phyloP scores from a whole-genome alignment of 805 yeast genomes.

The Blastobotrys parvus region DNA sequence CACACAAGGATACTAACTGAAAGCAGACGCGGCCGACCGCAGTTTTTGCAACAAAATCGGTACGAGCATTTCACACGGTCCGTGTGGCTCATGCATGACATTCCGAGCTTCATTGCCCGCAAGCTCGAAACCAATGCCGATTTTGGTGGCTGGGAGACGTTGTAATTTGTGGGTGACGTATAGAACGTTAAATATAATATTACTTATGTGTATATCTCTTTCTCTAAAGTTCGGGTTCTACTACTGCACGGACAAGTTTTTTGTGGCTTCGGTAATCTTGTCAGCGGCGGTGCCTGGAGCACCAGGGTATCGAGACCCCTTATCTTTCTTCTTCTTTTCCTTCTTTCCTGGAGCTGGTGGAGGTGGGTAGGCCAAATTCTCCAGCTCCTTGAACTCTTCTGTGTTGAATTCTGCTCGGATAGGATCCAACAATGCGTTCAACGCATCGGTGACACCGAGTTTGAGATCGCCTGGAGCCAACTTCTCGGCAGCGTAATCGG shows the following conservation, averaged over 20 bases:
- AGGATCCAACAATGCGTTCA: conserved; percentile 75
- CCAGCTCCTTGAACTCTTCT: conserved; percentile 65
- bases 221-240: not conserved
- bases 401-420: conserved; percentile 59
- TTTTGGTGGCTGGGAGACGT: conserved; percentile 93
- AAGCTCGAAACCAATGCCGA: conserved; percentile 72
- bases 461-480: conserved; percentile 92
- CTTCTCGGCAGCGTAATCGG: conserved; percentile 62
- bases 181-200: too few species aligned
- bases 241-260: not conserved
- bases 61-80: conserved; percentile 59
- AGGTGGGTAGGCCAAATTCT: conserved; percentile 76
- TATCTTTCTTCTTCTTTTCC: conserved; percentile 59
- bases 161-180: too few species aligned
- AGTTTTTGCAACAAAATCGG: conserved; percentile 50
- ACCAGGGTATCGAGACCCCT: conserved; percentile 78
- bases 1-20: conserved; percentile 3
- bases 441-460: conserved; percentile 80
- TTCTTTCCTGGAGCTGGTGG: conserved; percentile 56
- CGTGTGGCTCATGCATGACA: conserved; percentile 72
- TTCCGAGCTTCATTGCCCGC: conserved; percentile 70
- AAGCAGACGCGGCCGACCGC: conserved; percentile 53
- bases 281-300: conserved; percentile 25
- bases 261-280: conserved; percentile 29
- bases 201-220: not conserved